These are phyloP conservation scores for Metrosideros polymorpha DNA, from an alignment of 441 rosid species.

Conservation along the genomic window DNA sequence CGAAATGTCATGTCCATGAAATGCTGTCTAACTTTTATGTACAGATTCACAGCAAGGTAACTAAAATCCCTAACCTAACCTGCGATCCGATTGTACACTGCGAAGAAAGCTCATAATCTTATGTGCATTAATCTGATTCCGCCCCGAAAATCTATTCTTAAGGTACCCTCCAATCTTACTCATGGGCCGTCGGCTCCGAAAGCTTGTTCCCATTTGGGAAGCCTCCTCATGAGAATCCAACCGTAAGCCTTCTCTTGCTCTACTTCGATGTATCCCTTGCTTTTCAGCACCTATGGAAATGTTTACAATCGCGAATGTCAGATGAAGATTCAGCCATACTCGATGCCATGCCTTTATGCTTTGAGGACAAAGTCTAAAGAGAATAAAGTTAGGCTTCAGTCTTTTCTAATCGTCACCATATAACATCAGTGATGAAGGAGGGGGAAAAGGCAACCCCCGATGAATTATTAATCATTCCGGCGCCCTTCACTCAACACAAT, in stretches of 20 bases:
- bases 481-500: background rate
- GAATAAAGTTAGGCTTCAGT: background rate
- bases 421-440: background rate
- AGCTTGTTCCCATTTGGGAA: slow-evolving; percentile 18
- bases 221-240: slow-evolving; percentile 40
- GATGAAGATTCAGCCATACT: background rate
- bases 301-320: background rate
- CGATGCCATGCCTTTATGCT: background rate
- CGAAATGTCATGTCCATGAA: background rate
- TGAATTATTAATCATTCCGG: background rate
- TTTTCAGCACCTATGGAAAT: slow-evolving; percentile 55
- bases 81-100: background rate
- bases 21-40: background rate
- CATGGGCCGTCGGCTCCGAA: background rate
- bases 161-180: background rate
- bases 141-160: background rate
- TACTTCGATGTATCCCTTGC: slow-evolving; percentile 48
- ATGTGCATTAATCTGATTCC: background rate
- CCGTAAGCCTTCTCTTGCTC: slow-evolving; percentile 44
- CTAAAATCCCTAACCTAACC: background rate
- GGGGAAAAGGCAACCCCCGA: background rate
- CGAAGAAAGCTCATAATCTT: background rate
- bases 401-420: background rate
- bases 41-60: background rate
- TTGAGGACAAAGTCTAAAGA: background rate